These are phyloP conservation scores for Pleurotus citrinopileatus DNA, from an alignment of 768 basidiomycete genomes.

Conservation along the genomic window DNA sequence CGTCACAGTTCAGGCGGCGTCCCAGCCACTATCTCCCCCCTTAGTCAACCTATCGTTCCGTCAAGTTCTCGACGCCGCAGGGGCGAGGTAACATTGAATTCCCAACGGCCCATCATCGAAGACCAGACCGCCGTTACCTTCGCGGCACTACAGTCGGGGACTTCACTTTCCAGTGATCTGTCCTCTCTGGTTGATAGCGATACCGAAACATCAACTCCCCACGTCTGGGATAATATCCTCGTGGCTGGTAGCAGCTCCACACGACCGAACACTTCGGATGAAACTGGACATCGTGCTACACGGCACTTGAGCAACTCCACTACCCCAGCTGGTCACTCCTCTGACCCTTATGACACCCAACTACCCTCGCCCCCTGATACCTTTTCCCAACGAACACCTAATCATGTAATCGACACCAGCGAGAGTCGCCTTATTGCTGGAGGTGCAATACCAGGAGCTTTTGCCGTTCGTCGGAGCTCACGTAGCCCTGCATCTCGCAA, in stretches of 20 bases:
- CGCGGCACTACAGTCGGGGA: background rate
- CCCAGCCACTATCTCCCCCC: background rate
- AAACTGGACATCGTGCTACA: background rate
- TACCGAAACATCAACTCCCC: background rate
- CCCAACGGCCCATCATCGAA: background rate
- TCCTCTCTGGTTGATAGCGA: background rate
- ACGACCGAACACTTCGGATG: background rate
- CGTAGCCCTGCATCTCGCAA: background rate
- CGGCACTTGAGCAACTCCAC: background rate
- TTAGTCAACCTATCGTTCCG: background rate
- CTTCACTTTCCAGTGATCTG: constrained; percentile 4
- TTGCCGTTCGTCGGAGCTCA: background rate
- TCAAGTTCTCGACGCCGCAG: background rate
- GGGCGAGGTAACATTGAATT: background rate
- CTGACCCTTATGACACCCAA: background rate
- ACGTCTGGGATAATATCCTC: background rate
- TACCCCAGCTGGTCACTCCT: background rate
- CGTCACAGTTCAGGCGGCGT: background rate
- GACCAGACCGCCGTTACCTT: constrained; percentile 8
- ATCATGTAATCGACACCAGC: background rate
- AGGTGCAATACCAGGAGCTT: background rate
- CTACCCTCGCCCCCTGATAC: constrained; percentile 3
- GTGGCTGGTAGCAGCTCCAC: background rate
- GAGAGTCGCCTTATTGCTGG: background rate
- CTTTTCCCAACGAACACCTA: background rate